Evolutionary conservation across 2,329 filamentous ascomycete species (phyloP), one percentile per base, ranked within the genome.

Genomic region (Fusarium siculi): DNA sequence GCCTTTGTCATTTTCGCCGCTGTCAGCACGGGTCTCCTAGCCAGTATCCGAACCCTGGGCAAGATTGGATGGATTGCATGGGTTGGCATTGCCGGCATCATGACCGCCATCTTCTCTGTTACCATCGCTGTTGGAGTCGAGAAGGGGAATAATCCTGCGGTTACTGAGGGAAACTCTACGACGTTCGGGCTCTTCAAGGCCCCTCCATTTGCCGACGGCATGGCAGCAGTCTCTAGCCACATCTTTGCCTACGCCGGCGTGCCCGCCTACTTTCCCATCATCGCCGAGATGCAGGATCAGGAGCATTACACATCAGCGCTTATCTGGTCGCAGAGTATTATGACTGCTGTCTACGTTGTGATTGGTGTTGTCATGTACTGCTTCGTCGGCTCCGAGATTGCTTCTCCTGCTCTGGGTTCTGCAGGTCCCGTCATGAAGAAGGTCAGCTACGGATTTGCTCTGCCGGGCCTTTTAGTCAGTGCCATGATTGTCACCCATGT

Each of bases 351-450:
- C 12, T 84, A 83, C 54, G 44, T 79, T 21, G 61, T 77, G 14
- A 79, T 84, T 11, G 77, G 78, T 14, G 68, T 80, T 7, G 81
- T 86, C 1, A 81, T 87, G 5, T 87, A 87, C 76, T 82, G 82
- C 66, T 87, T 77, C 71, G 85, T 84, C 66, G 85, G 85, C 2
- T 82, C 82, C 1, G 84, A 81, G 56, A 83, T 87, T 8, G 81
- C 85, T 1, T 86, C 84, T 0, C 85, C 85, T 1, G 84, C 84
- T 4, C 80, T 87, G 9, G 85, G 84, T 4, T 85, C 83, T 36
- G 85, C 84, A 3, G 85, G 85, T 1, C 5, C 42, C 0, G 53
- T 75, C 1, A 78, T 85, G 59, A 86, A 86, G 79, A 86, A 83
- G 69, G 76, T 86, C 21, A 80, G 79, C 54, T 87, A 86, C 61